Evolutionary conservation across 805 yeast species (phyloP).

Genomic region (Komagataella populi): DNA sequence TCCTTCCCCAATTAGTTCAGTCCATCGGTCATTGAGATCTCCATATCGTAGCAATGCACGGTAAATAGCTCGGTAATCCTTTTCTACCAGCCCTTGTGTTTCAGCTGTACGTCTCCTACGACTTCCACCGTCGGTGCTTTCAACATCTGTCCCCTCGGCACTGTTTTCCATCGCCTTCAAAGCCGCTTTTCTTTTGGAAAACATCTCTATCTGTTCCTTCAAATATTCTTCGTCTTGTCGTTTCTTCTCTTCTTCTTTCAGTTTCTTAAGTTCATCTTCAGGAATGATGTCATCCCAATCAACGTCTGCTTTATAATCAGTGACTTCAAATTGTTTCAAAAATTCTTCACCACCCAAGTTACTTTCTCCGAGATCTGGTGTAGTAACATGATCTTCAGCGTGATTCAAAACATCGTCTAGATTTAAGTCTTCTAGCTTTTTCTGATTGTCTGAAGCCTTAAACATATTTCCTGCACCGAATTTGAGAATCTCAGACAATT

Average conservation of each 20-base stretch:
- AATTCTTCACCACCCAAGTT: constrained; percentile 97
- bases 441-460: constrained; percentile 87
- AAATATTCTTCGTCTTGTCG: constrained; percentile 76
- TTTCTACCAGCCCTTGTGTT: constrained; percentile 54
- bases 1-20: constrained; percentile 80
- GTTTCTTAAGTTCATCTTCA: constrained; percentile 74
- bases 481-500: constrained; percentile 83
- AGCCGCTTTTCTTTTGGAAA: constrained; percentile 68
- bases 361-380: constrained; percentile 95
- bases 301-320: constrained; percentile 95
- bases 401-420: constrained; percentile 91
- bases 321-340: constrained; percentile 91
- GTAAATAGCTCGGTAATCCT: constrained; percentile 78
- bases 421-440: constrained; percentile 88
- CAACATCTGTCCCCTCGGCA: constrained; percentile 19
- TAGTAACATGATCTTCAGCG: constrained; percentile 94
- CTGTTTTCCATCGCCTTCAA: constrained; percentile 37
- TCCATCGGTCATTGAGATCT: constrained; percentile 65
- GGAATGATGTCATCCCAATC: constrained; percentile 99
- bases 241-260: constrained; percentile 85
- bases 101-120: constrained; percentile 22
- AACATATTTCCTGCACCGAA: constrained; percentile 99
- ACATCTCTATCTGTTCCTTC: constrained; percentile 82
- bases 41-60: constrained; percentile 75
- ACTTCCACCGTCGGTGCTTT: constrained; percentile 23